phyloP scores from a whole-genome alignment of 192 early-diverging fungal genomes.

The Pilobolus umbonatus region DNA sequence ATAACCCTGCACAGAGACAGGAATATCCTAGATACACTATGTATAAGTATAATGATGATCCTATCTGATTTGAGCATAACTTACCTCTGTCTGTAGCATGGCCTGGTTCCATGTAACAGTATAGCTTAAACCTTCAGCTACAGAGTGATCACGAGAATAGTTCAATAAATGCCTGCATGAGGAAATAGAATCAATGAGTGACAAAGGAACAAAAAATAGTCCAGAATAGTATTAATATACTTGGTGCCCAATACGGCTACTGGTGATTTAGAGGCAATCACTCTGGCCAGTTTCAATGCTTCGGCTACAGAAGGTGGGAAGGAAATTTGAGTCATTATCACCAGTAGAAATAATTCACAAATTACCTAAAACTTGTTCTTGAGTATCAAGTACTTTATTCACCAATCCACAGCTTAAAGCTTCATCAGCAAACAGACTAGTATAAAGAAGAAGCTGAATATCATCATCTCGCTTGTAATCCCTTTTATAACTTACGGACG shows the following conservation, averaged over 20 bases:
- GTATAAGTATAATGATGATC: background rate
- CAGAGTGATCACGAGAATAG: slow-evolving; percentile 89
- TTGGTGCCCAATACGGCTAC: slow-evolving; percentile 85
- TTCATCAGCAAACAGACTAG: slow-evolving; percentile 51
- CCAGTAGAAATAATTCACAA: background rate
- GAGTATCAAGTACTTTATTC: slow-evolving; percentile 41
- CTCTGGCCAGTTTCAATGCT: slow-evolving; percentile 62
- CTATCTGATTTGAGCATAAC: slow-evolving; percentile 5
- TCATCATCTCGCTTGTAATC: background rate
- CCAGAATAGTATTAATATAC: slow-evolving; percentile 30
- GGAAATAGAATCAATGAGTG: background rate
- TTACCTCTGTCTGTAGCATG: slow-evolving; percentile 72
- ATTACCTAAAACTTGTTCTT: slow-evolving; percentile 48
- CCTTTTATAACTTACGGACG: slow-evolving; percentile 45
- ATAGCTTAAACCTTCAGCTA: slow-evolving; percentile 84
- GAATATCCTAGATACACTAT: slow-evolving; percentile 39
- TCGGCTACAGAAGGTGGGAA: slow-evolving; percentile 28
- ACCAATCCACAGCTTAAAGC: slow-evolving; percentile 57
- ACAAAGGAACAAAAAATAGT: background rate
- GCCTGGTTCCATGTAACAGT: slow-evolving; percentile 84
- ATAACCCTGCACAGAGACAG: slow-evolving; percentile 38
- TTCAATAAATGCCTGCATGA: slow-evolving; percentile 66
- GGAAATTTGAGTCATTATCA: background rate
- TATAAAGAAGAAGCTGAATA: background rate
- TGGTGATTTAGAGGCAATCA: slow-evolving; percentile 88